Evolutionary conservation across 331 rosid species (phyloP).

Genomic region (Phaseolus coccineus): DNA sequence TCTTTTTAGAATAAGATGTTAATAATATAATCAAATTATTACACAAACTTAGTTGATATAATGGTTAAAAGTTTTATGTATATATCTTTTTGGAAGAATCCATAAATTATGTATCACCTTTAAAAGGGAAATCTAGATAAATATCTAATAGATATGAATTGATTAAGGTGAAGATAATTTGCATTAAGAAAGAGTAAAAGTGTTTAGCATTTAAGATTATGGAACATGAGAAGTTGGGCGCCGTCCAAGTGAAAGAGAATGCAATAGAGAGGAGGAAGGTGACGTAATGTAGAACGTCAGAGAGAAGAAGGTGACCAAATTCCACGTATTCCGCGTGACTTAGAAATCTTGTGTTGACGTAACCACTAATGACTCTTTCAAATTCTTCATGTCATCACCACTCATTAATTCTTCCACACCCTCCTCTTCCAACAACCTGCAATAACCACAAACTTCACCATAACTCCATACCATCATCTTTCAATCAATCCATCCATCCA

Average conservation of each 20-base stretch:
- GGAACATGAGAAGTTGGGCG: slow-evolving; percentile 44
- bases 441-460: neutral
- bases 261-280: neutral
- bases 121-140: no score
- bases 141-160: no score
- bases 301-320: slow-evolving; percentile 43
- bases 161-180: no score
- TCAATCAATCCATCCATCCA: neutral
- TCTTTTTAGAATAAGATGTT: no score
- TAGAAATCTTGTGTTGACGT: slow-evolving; percentile 50
- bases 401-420: slow-evolving; percentile 4
- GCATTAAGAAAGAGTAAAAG: neutral
- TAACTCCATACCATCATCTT: no score
- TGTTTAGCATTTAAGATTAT: neutral
- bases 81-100: no score
- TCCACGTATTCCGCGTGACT: slow-evolving; percentile 47
- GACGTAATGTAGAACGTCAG: slow-evolving; percentile 49
- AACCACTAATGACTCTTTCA: slow-evolving; percentile 39
- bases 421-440: neutral
- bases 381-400: neutral
- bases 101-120: no score
- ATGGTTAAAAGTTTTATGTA: no score
- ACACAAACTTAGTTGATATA: no score
- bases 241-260: slow-evolving; percentile 43
- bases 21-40: no score